Percentiles rank a stretch among this genome's conserved stretches.
These are phyloP conservation scores for Paraphaeosphaeria minitans DNA, from an alignment of 2,329 filamentous ascomycete species.

Conservation along the genomic window DNA sequence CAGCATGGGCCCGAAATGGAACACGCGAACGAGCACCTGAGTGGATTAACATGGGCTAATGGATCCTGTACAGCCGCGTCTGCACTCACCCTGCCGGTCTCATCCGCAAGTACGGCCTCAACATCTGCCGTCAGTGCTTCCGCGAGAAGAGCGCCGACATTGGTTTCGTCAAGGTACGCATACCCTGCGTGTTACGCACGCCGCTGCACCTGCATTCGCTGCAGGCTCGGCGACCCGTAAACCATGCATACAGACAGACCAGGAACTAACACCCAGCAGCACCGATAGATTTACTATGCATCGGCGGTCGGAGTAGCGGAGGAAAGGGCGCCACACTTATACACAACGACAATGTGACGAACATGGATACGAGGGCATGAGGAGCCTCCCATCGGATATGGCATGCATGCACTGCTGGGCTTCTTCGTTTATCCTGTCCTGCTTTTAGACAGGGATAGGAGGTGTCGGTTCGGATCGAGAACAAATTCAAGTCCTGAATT, in stretches of 20 bases:
- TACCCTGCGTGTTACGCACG: not conserved
- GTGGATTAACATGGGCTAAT: constrained; percentile 33
- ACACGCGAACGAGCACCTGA: constrained; percentile 5
- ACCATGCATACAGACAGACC: too few relatives aligned
- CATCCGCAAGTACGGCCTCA: constrained; percentile 99
- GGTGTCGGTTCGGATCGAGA: constrained; percentile 19
- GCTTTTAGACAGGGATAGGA: constrained; percentile 15
- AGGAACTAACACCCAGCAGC: constrained; percentile 28
- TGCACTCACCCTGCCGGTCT: constrained; percentile 98
- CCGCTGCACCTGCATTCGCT: not conserved
- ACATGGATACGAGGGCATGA: constrained; percentile 10
- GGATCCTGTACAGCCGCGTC: constrained; percentile 64
- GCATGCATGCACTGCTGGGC: constrained; percentile 17
- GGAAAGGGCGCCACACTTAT: constrained; percentile 32
- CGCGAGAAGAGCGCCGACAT: constrained; percentile 71
- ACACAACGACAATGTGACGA: constrained; percentile 38
- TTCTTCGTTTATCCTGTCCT: constrained; percentile 17
- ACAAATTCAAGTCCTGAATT: constrained; percentile 22
- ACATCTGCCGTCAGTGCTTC: constrained; percentile 77
- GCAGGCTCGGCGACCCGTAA: not conserved
- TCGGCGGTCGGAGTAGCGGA: constrained; percentile 31
- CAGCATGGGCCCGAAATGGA: not conserved
- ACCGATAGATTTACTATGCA: constrained; percentile 40
- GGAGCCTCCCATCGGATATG: constrained; percentile 8
- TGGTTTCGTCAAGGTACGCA: constrained; percentile 69